Percentiles rank a stretch among this genome's conserved stretches.
Conservation (phyloP, 2,329 filamentous ascomycete species). For the Clarireedia paspali region DNA sequence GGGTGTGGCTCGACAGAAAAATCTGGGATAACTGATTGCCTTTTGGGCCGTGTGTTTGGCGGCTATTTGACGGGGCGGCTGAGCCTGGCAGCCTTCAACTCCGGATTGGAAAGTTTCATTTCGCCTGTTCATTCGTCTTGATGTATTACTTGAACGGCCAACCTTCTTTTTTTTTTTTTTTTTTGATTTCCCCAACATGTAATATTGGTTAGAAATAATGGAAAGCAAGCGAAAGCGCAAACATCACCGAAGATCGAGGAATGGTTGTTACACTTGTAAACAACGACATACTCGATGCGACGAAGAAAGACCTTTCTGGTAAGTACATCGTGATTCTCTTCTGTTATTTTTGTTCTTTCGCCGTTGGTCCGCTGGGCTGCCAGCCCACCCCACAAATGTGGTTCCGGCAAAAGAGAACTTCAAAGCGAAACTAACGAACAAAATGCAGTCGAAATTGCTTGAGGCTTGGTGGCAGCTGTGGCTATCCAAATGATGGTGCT, state of each 20-base stretch:
- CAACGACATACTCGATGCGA: slow-evolving; percentile 3
- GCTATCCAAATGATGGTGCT: not conserved
- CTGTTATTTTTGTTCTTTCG: not conserved
- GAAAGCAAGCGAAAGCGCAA: slow-evolving; percentile 1
- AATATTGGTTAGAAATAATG: not conserved
- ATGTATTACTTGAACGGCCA: not conserved
- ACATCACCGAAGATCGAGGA: slow-evolving; percentile 2
- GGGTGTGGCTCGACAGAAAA: not conserved
- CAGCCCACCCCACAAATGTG: not conserved
- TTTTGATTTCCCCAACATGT: not conserved
- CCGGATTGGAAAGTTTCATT: not conserved
- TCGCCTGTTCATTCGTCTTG: not conserved
- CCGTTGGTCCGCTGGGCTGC: not conserved
- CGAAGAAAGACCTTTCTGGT: slow-evolving; percentile 3
- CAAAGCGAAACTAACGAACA: not conserved
- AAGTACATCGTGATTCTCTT: not conserved
- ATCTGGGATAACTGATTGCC: not conserved
- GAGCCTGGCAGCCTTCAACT: not conserved
- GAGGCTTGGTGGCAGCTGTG: not conserved
- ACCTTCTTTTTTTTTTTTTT: not conserved
- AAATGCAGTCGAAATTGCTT: slow-evolving; percentile 1
- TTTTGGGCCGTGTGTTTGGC: not conserved
- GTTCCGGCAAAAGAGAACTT: not conserved
- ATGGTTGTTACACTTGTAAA: slow-evolving; percentile 5
- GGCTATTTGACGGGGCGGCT: not conserved